Conservation (phyloP, 306 rosid genomes). For the Malus sylvestris region DNA sequence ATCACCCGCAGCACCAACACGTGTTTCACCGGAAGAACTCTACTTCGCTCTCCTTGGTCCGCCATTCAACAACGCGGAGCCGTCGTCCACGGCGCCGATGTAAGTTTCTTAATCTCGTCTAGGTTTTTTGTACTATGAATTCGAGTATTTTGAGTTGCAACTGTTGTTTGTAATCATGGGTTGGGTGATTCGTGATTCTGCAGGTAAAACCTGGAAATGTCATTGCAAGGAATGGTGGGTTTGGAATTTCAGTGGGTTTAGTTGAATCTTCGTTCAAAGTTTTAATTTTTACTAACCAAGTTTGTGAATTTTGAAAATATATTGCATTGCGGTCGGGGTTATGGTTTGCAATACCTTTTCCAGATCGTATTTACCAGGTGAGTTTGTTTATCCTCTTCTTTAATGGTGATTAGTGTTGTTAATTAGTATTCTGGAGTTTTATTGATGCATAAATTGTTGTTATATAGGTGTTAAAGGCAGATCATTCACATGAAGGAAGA, state of each 20-base stretch:
- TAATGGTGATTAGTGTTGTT: neutral
- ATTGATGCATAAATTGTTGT: neutral
- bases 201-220: constrained; percentile 79
- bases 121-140: neutral
- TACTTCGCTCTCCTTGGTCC: constrained; percentile 50
- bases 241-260: neutral
- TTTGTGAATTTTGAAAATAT: neutral
- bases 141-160: neutral
- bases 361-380: constrained; percentile 87
- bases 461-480: constrained; percentile 73
- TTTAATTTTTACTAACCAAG: constrained; percentile 9
- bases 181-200: constrained; percentile 1
- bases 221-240: constrained; percentile 68
- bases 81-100: constrained; percentile 63
- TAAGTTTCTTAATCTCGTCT: constrained; percentile 19
- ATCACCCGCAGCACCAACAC: neutral
- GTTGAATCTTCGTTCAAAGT: neutral
- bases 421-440: neutral
- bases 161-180: neutral
- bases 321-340: constrained; percentile 3
- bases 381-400: neutral
- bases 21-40: constrained; percentile 4
- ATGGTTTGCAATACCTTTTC: constrained; percentile 17
- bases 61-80: constrained; percentile 52
- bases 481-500: constrained; percentile 94